phyloP scores from a whole-genome alignment of 306 rosid genomes.

The Dicorynia guianensis region DNA sequence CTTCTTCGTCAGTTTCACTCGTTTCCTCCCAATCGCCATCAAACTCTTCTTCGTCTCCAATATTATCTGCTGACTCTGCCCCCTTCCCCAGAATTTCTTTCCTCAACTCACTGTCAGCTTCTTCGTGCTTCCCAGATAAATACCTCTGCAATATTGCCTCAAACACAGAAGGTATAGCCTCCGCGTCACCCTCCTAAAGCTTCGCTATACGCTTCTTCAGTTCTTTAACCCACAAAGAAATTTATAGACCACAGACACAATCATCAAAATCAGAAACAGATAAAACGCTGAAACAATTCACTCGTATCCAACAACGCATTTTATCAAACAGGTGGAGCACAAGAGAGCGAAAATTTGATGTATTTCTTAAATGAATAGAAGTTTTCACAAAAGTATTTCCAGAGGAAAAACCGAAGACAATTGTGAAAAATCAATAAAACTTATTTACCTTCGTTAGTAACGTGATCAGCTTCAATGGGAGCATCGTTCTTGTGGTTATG shows the following conservation, averaged over 20 bases:
- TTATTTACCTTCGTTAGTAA: constrained; percentile 49
- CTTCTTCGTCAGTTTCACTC: constrained; percentile 40
- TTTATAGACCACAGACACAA: background rate
- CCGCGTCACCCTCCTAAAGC: constrained; percentile 61
- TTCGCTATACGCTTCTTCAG: constrained; percentile 65
- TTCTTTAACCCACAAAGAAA: constrained; percentile 45
- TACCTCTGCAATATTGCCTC: constrained; percentile 75
- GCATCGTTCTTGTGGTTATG: constrained; percentile 21
- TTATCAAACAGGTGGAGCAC: constrained; percentile 44
- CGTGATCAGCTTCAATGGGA: constrained; percentile 31
- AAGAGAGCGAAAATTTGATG: background rate
- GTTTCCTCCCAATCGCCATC: constrained; percentile 41
- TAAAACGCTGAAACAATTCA: background rate
- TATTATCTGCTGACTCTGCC: constrained; percentile 34
- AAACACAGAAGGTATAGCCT: constrained; percentile 69
- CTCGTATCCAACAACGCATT: constrained; percentile 29
- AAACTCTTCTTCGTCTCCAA: constrained; percentile 41
- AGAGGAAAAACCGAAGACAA: background rate
- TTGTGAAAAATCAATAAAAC: background rate
- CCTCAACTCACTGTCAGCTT: constrained; percentile 61
- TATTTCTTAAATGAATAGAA: no score
- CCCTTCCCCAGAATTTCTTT: constrained; percentile 58
- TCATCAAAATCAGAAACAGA: constrained; percentile 6
- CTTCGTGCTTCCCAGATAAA: constrained; percentile 63
- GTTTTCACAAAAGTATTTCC: background rate